Base-by-base conservation (phyloP, 1,139 yeast species). In the Candida labiduridarum region DNA sequence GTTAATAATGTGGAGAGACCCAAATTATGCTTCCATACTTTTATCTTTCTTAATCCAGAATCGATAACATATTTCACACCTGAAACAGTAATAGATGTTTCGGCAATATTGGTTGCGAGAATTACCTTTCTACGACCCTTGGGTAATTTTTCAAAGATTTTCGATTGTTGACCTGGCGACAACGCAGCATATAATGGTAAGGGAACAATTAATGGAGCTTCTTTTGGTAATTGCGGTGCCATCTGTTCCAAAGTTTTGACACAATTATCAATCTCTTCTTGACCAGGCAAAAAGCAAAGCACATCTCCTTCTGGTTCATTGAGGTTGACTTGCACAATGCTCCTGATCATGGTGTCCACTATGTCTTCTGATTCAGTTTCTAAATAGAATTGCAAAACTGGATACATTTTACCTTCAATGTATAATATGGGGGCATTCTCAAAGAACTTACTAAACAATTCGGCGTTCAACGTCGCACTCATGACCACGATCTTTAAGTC, bases 391-490 rank as follows among this genome's bases (percentile, higher is more conserved):
- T 94, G 87, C 66, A 94, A 99, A 47, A 94, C 99, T 0, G 99
- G 98, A 65, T 85, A 95, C 2, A 98, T 94, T 79, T 99, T 84
- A 65, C 99, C 99, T 1, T 98, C 97, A 36, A 94, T 98, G 0
- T 97, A 96, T 57, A 94, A 78, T 54, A 94, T 74, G 18, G 99
- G 99, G 18, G 98, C 98, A 62, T 87, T 84, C 66, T 86, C 82
- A 73, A 94, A 94, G 68, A 94, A 94, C 27, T 68, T 73, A 70
- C 92, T 98, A 67, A 94, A 94, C 74, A 94, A 94, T 68, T 91
- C 96, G 2, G 99, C 97, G 72, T 94, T 98, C 66, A 94, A 80
- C 4, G 99, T 94, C 54, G 99, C 99, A 58, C 97, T 91, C 98
- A 92, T 94, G 67, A 94, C 85, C 57, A 94, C 91, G 61, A 94